Evolutionary conservation across 768 basidiomycete species (phyloP).

Genomic region (Lactifluus echinatus): DNA sequence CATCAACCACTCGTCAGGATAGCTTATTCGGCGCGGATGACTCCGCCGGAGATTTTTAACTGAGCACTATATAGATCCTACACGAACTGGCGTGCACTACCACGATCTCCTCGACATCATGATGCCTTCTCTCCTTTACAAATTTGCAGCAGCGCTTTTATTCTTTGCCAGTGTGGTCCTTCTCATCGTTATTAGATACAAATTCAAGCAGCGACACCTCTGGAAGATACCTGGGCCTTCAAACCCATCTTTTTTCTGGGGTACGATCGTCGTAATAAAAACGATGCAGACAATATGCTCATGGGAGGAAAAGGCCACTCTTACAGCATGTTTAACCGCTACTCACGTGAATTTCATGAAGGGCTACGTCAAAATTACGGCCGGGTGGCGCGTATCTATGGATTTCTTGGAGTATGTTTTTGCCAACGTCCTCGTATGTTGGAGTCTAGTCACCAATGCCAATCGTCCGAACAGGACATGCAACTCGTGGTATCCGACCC

Average conservation of each 20-base stretch:
- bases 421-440: background rate
- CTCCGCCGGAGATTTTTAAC: background rate
- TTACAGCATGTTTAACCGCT: background rate
- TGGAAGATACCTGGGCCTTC: slow-evolving; percentile 1
- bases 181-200: background rate
- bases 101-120: background rate
- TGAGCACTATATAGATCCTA: background rate
- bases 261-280: background rate
- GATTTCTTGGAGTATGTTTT: background rate
- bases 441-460: background rate
- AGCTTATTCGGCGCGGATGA: background rate
- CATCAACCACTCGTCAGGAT: background rate
- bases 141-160: background rate
- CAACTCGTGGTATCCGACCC: slow-evolving; percentile 5
- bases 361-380: background rate
- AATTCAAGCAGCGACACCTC: background rate
- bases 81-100: no score
- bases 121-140: background rate
- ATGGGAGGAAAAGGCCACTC: background rate
- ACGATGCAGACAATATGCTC: background rate
- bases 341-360: background rate
- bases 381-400: background rate
- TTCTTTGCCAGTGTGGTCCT: background rate
- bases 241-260: background rate
- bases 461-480: background rate